Base-by-base conservation (phyloP, 2,329 filamentous ascomycete species). In the Diaporthe citri region DNA sequence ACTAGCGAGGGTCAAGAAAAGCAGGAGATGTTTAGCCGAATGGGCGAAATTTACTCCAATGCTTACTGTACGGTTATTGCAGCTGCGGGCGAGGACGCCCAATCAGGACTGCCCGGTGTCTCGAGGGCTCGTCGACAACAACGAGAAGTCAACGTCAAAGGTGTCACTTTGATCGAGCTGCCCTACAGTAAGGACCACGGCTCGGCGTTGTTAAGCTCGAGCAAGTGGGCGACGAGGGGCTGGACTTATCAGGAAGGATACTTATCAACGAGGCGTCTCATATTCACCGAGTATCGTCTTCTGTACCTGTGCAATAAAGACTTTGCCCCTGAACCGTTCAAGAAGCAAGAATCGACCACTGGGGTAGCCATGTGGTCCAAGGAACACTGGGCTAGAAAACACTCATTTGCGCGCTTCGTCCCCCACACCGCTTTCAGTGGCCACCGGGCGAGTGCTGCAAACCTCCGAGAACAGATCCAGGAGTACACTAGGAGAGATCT, bases 61-160 rank as follows among this genome's bases (percentile, higher is more conserved):
- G 39, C 55, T 20, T 59, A 31, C 28, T 57, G 56, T 15, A 60
- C 70, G 25, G 28, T 43, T 13, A 72, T 72, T 36, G 59, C 70
- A 31, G 55, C 55, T 34, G 70, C 55, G 28, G 70, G 59, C 39
- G 56, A 72, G 8, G 70, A 51, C 39, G 70, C 56, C 5, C 70
- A 36, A 20, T 1, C 56, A 51, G 52, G 70, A 4, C 70, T 72
- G 12, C 46, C 56, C 20, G 60, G 60, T 48, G 28, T 66, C 20
- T 66, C 60, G 2, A 34, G 22, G 9, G 13, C 10, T 22, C 60
- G 60, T 28, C 5, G 25, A 34, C n/a, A 31, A 9, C 60, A 48
- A n/a, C 28, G 43, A 41, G 25, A 22, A 9, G 41, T 48, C 4
- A 48, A 22, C 10, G 2, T 64, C 41, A 46, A 64, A 15, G 41